Evolutionary conservation across 2,329 filamentous ascomycete species (phyloP).

Genomic region (Penicillium sclerotiorum): DNA sequence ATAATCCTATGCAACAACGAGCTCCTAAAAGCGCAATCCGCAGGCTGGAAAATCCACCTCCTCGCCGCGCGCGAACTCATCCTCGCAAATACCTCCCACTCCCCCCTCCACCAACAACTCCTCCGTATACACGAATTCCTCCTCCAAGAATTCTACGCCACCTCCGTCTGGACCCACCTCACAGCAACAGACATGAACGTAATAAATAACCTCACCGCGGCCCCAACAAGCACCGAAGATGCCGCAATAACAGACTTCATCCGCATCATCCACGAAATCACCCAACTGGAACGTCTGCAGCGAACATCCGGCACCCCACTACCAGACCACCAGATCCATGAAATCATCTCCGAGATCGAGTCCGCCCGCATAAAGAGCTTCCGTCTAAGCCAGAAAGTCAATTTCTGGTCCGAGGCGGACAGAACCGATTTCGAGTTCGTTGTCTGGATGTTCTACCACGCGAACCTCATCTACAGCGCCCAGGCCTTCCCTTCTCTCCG

Average conservation of each 20-base stretch:
- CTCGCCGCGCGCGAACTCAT: conserved; percentile 6
- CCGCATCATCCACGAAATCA: conserved; percentile 5
- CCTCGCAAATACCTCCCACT: neutral
- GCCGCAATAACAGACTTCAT: conserved; percentile 6
- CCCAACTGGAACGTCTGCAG: conserved; percentile 1
- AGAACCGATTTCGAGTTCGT: conserved; percentile 3
- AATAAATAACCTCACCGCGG: conserved; percentile 2
- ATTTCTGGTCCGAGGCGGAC: conserved; percentile 4
- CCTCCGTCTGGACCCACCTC: conserved; percentile 6
- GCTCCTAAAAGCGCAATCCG: neutral
- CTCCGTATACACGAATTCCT: conserved; percentile 6
- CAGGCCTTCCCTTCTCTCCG: conserved; percentile 3
- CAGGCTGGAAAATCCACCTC: conserved; percentile 6
- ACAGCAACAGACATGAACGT: conserved; percentile 3
- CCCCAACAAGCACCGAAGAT: conserved; percentile 6
- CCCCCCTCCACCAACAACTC: conserved; percentile 2
- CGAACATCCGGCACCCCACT: neutral
- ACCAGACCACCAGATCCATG: neutral
- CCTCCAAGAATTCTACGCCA: conserved; percentile 6
- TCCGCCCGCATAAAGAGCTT: conserved; percentile 4
- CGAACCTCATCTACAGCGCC: conserved; percentile 4
- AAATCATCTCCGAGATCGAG: conserved; percentile 2
- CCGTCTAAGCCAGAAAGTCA: conserved; percentile 1
- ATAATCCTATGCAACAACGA: conserved; percentile 8
- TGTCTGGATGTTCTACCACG: conserved; percentile 8